Evolutionary conservation across 148 eudicot genomes (phyloP), one percentile per base, ranked within the genome.

Genomic region (Rhododendron mucronatum): DNA sequence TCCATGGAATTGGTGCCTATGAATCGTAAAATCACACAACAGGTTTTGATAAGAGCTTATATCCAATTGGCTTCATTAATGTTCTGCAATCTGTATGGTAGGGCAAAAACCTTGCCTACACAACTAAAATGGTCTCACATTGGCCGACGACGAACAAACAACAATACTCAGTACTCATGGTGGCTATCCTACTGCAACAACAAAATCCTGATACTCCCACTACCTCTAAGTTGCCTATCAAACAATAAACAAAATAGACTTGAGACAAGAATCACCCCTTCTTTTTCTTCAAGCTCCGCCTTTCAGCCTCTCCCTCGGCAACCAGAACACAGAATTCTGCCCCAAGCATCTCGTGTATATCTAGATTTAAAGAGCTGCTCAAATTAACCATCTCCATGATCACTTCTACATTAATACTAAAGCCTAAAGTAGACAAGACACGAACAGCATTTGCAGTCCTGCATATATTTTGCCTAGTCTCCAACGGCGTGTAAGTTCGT

Each of bases 281-380:
- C 91, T 86, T 92, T 80, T 78, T 89, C 14, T 77, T 57, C 84
- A 78, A 83, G 85, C 94, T 90, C 61, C 96, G 91, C 37, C 97
- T 90, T 57, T 93, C 93, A 55, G 90, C 98, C 91, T 97, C 99
- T 80, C 88, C 91, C 90, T 95, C 98, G 15, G 98, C 99, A 59
- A 94, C 96, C 75, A 86, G 41, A 85, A 97, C 99, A 85, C 91
- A 92, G 73, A 95, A 97, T 88, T 97, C 99, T 11, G 96, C 93
- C 18, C 95, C 98, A 61, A 96, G 98, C 98, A 97, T 95, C 12
- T 97, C 98, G 61, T 96, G 95, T 45, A 93, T 88, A n/a, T 91
- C 92, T 16, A 94, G 77, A 83, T 93, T 90, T 87, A 88, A 28
- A 1, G 94, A 89, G 15, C 1, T 82, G 90, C 98, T 95, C 92